Base-by-base conservation (phyloP, 768 basidiomycete species). In the Neoboletus brunneissimus region DNA sequence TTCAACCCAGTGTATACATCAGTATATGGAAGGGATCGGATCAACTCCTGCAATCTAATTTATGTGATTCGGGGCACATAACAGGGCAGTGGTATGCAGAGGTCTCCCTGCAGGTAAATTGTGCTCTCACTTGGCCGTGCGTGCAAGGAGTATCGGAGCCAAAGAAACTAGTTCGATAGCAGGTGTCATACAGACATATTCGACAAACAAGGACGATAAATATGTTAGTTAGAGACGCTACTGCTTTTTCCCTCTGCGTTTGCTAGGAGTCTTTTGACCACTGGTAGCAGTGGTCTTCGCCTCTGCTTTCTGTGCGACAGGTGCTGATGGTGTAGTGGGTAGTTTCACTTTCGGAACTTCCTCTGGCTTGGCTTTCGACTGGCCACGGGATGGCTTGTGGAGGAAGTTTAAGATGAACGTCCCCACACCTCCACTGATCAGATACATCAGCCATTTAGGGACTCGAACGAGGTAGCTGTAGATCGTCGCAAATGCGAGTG, bases 371-470 rank as follows among this genome's bases (percentile, higher is more conserved):
- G 54, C 16, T 48, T 63, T 61, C 1, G 58, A 37, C 16, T 25
- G 43, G 27, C 10, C 42, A 47, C 34, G 47, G 20, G 55, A 22
- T 0, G 62, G 64, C 32, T 68, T 71, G 67, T 93, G 91, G 60
- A 92, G 67, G 37, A 89, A 57, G 51, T 82, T 81, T 64, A 94
- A 78, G 20, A 89, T 51, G 56, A 89, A 45, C n/a, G 87, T 88
- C 8, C 81, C 91, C 40, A 85, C 3, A 32, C 75, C 77, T 40
- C 90, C 91, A 3, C 88, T 86, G 9, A 79, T 49, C 45, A 90
- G 63, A 65, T 89, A 78, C 65, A 92, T 72, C 23, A 88, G 34
- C 86, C 88, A 91, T 59, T 81, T 81, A n/a, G 91, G 91, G 44
- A 92, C 64, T 31, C 75, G 63, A 54, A 81, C 68, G 15, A 80